Conservation (phyloP, 179 eudicot genomes). For the Beta lomatogona region DNA sequence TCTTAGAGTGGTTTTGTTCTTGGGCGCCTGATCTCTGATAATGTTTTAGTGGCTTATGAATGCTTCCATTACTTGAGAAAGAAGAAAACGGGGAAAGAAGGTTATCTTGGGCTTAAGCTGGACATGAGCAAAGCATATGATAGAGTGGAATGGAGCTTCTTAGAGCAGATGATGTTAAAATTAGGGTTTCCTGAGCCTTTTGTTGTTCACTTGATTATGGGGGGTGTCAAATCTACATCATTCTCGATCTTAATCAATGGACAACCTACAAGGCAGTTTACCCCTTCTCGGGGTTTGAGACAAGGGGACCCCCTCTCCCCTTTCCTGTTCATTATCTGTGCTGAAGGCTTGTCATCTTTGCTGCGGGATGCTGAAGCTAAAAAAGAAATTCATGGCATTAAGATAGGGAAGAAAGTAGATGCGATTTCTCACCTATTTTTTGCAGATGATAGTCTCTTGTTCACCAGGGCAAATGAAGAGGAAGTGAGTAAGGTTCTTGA, state of each 20-base stretch:
- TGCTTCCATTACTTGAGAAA: background rate
- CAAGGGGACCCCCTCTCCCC: background rate
- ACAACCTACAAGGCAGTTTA: background rate
- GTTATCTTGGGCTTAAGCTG: background rate
- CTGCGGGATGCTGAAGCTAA: background rate
- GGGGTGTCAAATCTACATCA: background rate
- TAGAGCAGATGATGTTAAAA: background rate
- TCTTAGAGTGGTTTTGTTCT: no score
- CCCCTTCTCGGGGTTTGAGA: background rate
- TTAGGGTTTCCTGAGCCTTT: background rate
- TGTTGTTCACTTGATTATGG: background rate
- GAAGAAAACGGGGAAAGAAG: background rate
- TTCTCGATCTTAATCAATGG: background rate
- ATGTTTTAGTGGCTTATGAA: background rate
- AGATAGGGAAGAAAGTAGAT: background rate
- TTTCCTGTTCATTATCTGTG: background rate
- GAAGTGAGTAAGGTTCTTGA: no score
- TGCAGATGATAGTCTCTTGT: no score
- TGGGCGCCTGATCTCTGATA: background rate
- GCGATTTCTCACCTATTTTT: background rate
- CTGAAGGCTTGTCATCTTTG: background rate
- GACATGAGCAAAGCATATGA: constrained; percentile 6
- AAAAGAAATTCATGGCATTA: background rate
- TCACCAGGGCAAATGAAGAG: no score
- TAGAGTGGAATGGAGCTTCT: background rate